Percentiles rank a stretch among this genome's conserved stretches.
These are phyloP conservation scores for Trichaptum fuscoviolaceum DNA, from an alignment of 768 basidiomycete genomes.

Conservation along the genomic window DNA sequence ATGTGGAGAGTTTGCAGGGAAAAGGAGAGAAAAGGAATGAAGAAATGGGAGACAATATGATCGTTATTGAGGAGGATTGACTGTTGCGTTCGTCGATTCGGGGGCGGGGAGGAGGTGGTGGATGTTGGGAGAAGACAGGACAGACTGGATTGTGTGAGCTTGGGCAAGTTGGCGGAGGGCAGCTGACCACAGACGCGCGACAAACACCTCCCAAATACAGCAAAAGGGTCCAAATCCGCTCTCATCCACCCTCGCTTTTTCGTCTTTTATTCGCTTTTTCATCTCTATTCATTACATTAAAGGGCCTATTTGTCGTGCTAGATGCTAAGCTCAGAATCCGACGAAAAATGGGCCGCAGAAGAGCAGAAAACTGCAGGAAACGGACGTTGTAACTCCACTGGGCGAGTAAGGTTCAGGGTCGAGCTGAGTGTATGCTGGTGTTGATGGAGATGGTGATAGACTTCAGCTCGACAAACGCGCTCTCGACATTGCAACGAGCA, in stretches of 20 bases:
- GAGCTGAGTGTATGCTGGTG: no score
- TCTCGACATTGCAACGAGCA: no score
- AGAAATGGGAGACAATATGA: not conserved
- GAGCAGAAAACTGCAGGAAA: no score
- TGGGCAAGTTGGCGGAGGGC: not conserved
- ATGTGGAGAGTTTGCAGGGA: not conserved
- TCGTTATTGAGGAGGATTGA: not conserved
- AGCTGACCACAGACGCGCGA: not conserved
- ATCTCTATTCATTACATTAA: not conserved
- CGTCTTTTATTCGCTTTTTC: not conserved
- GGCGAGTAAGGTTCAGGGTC: no score
- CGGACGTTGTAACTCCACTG: no score
- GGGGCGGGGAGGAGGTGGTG: not conserved
- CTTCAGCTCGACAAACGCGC: no score
- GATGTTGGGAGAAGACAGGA: not conserved
- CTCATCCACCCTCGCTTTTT: not conserved
- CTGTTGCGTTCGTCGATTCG: not conserved
- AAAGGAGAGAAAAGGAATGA: not conserved
- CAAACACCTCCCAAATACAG: slow-evolving; percentile 1
- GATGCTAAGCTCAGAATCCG: no score
- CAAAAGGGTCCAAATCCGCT: not conserved
- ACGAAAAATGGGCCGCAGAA: no score
- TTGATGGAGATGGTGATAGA: no score
- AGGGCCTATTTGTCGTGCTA: not conserved
- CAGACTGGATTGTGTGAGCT: not conserved